Evolutionary conservation across 2,329 filamentous ascomycete genomes (phyloP).

Genomic region (Botryotinia calthae): DNA sequence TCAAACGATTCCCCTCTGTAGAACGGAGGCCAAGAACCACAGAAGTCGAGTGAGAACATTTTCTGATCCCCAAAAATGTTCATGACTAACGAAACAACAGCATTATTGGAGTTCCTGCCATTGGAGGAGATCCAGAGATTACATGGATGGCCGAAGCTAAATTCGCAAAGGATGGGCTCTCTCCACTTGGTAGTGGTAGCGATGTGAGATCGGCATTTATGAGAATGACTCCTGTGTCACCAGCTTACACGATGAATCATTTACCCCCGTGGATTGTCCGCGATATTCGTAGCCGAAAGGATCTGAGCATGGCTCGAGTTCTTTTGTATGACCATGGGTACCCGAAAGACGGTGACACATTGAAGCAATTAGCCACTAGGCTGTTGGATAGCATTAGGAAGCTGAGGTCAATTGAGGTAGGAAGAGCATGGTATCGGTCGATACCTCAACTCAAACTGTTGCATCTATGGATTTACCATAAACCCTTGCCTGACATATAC

Average conservation of each 20-base stretch:
- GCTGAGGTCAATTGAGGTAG: not conserved
- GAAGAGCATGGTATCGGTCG: not conserved
- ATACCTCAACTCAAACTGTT: not conserved
- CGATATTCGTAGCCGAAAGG: not conserved
- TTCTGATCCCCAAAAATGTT: not conserved
- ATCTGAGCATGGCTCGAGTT: not conserved
- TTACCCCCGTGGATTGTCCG: not conserved
- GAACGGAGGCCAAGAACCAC: not conserved
- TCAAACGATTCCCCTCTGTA: not conserved
- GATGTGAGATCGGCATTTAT: not conserved
- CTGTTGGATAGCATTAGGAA: not conserved
- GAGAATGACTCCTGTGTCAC: not conserved
- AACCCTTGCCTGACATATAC: not conserved
- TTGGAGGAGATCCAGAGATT: not conserved
- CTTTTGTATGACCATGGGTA: not conserved
- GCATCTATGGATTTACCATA: not conserved
- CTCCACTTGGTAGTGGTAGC: not conserved
- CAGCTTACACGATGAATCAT: not conserved
- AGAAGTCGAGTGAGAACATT: not conserved
- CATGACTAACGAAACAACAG: not conserved
- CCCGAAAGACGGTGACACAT: not conserved
- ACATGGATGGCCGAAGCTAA: not conserved
- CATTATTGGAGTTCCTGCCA: not conserved
- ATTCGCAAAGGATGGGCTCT: not conserved
- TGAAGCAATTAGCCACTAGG: not conserved